Base-by-base conservation (phyloP, 2,329 filamentous ascomycete genomes). In the Colletotrichum truncatum region DNA sequence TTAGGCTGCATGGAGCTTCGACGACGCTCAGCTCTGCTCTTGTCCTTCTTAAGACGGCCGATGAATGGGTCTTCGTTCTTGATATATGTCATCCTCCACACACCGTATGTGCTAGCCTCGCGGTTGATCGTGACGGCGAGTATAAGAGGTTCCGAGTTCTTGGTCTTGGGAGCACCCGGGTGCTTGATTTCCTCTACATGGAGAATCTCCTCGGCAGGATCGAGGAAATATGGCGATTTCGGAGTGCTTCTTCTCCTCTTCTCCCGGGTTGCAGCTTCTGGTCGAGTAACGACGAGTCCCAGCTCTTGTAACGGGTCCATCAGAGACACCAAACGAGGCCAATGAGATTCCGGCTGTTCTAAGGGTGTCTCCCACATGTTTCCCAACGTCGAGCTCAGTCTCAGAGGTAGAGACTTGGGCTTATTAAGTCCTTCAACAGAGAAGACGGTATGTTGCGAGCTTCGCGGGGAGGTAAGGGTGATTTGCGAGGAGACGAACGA, bases 241-340 rank as follows among this genome's bases (percentile, higher is more conserved):
- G 77, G 74, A 8, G 77, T 74, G 10, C 72, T 76, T 39, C 76
- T 80, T 68, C 87, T 72, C 11, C 69, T 72, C 55, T 75, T 77
- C 12, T 72, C 69, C 69, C 82, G 72, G 38, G 62, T 58, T 21
- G 73, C 71, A 39, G 79, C 78, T 16, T 87, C 83, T 2, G 84
- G 78, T 51, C 85, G 82, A 5, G 87, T 87, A 14, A 96, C 92
- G 16, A 98, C 89, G 43, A 97, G 81, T 1, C 94, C 95, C 72
- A 98, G 85, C 70, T 98, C 94, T 3, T 93, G 87, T 61, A 98
- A 82, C 2, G 95, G 95, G 73, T 97, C 93, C 3, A 91, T 94
- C 49, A 99, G 83, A 25, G 91, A 93, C 69, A 97, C 94, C 0
- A 98, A 81, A 28, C 93, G 85, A 1, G 92, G 92, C 81, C 92